Evolutionary conservation across 768 basidiomycete genomes (phyloP).

Genomic region (Tylopilus rubrobrunneus): DNA sequence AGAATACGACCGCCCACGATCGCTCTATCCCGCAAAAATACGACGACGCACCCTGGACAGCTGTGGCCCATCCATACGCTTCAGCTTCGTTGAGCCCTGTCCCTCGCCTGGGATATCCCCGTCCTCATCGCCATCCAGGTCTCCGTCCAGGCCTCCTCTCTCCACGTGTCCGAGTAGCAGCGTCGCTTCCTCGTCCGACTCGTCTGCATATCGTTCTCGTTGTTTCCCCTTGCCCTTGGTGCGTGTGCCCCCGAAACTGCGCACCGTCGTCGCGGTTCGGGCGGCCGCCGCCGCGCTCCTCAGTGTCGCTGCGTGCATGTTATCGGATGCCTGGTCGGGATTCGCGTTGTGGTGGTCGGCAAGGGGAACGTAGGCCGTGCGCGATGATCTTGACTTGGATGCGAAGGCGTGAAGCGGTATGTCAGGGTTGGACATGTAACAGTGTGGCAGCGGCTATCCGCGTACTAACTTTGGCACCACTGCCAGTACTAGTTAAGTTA

Average conservation of each 20-base stretch:
- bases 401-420: slow-evolving; percentile 64
- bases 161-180: slow-evolving; percentile 39
- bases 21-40: no score
- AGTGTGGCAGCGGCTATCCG: neutral
- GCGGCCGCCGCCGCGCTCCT: slow-evolving; percentile 29
- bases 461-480: neutral
- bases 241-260: slow-evolving; percentile 13
- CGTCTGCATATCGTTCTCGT: slow-evolving; percentile 56
- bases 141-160: slow-evolving; percentile 31
- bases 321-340: slow-evolving; percentile 15
- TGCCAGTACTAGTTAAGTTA: neutral
- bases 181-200: slow-evolving; percentile 59
- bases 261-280: slow-evolving; percentile 10
- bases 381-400: slow-evolving; percentile 41
- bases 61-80: slow-evolving; percentile 25
- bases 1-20: neutral
- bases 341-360: slow-evolving; percentile 24
- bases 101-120: slow-evolving; percentile 34
- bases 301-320: slow-evolving; percentile 30
- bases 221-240: slow-evolving; percentile 39
- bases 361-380: slow-evolving; percentile 46
- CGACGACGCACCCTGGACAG: slow-evolving; percentile 12
- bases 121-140: slow-evolving; percentile 36
- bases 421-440: slow-evolving; percentile 45
- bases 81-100: slow-evolving; percentile 24